Conservation (phyloP, 495 filamentous ascomycete genomes). For the Immersiella caudata region DNA sequence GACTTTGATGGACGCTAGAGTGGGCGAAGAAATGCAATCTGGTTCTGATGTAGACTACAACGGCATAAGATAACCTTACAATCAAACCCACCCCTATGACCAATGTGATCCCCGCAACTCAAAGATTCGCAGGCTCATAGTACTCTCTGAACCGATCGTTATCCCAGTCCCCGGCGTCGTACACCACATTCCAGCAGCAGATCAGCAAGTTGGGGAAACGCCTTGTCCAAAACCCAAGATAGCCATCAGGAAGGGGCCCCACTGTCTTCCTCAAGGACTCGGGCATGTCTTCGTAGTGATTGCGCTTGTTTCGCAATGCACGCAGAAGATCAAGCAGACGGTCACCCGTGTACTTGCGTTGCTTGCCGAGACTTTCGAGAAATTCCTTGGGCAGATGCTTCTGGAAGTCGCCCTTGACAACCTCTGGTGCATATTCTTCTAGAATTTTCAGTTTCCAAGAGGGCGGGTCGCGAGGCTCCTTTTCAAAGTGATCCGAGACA, state of each 20-base stretch:
- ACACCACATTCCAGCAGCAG: constrained; percentile 73
- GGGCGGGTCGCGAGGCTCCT: constrained; percentile 79
- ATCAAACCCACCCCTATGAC: too few species aligned
- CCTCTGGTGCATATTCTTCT: constrained; percentile 41
- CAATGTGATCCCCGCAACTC: background rate
- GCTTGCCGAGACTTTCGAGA: constrained; percentile 85
- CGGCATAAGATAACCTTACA: too few species aligned
- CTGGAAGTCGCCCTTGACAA: constrained; percentile 69
- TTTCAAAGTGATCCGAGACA: constrained; percentile 92
- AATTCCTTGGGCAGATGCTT: constrained; percentile 74
- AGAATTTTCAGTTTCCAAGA: constrained; percentile 68
- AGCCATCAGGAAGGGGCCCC: constrained; percentile 79
- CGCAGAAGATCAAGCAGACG: constrained; percentile 84
- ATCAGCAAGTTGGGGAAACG: constrained; percentile 84
- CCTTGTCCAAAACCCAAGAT: constrained; percentile 80
- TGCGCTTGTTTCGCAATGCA: constrained; percentile 91
- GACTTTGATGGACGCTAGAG: too few species aligned
- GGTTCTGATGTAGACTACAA: too few species aligned
- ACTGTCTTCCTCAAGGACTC: constrained; percentile 77
- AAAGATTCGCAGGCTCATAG: constrained; percentile 46
- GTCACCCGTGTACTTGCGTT: constrained; percentile 88
- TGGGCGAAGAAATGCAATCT: too few species aligned
- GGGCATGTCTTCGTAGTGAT: constrained; percentile 91
- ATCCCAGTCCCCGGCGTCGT: constrained; percentile 63
- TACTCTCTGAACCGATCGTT: constrained; percentile 79